These are phyloP conservation scores for Styphnolobium japonicum DNA, from an alignment of 306 rosid genomes.

Conservation along the genomic window DNA sequence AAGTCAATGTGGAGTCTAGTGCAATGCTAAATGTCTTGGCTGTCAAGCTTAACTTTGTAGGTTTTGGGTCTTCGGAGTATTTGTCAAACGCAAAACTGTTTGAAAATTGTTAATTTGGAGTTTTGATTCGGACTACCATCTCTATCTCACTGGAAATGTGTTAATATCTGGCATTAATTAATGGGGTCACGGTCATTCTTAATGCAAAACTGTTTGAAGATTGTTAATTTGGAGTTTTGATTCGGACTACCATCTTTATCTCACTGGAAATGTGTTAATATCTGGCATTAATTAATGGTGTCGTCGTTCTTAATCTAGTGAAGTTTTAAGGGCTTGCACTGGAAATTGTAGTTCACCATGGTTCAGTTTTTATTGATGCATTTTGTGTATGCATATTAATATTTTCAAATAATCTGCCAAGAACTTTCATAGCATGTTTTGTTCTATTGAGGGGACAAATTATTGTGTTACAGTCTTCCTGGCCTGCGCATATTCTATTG, in stretches of 20 bases:
- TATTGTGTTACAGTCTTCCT: background rate
- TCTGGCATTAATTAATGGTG: background rate
- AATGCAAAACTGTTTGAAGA: background rate
- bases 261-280: background rate
- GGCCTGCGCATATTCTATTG: background rate
- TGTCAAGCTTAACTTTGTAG: background rate
- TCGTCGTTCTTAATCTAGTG: background rate
- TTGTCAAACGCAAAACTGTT: background rate
- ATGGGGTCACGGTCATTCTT: background rate
- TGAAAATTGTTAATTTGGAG: background rate
- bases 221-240: background rate
- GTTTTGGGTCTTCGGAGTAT: background rate
- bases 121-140: background rate
- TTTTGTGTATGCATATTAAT: background rate
- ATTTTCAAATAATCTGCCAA: background rate
- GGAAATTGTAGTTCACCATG: background rate
- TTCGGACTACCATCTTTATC: background rate
- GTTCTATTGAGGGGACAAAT: background rate
- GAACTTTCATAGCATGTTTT: background rate
- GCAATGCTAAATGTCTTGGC: background rate
- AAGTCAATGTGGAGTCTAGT: constrained; percentile 1
- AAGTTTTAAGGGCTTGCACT: background rate
- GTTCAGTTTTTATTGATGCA: background rate
- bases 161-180: background rate
- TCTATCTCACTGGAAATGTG: background rate